phyloP scores from a whole-genome alignment of 768 basidiomycete species.

The Saitozyma podzolica region DNA sequence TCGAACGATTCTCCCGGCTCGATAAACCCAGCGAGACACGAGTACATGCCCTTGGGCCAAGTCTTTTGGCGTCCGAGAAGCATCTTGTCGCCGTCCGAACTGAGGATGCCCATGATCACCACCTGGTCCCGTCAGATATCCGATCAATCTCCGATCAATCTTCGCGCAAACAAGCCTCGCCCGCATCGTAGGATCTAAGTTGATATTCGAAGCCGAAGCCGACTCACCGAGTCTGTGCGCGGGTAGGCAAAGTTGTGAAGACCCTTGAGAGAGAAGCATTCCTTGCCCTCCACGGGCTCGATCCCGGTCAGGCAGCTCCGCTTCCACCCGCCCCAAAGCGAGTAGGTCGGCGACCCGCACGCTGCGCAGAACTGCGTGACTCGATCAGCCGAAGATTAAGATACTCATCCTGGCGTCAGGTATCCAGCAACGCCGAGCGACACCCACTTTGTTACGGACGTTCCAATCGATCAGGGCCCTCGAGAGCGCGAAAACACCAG shows the following conservation, averaged over 20 bases:
- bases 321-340: constrained; percentile 97
- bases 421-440: not conserved
- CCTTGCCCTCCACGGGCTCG: constrained; percentile 28
- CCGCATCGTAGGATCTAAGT: not conserved
- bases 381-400: not conserved
- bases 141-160: not conserved
- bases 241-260: constrained; percentile 72
- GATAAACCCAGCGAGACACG: constrained; percentile 87
- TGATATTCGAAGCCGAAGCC: not conserved
- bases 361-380: constrained; percentile 74
- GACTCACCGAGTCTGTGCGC: constrained; percentile 48
- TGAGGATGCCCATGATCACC: constrained; percentile 84
- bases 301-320: constrained; percentile 66
- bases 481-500: constrained; percentile 73
- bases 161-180: not conserved
- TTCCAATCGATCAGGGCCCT: constrained; percentile 93
- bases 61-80: constrained; percentile 74
- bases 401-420: not conserved
- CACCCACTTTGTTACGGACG: constrained; percentile 71
- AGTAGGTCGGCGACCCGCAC: constrained; percentile 77
- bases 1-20: constrained; percentile 94
- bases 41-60: constrained; percentile 61
- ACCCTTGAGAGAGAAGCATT: constrained; percentile 63
- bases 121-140: constrained; percentile 57
- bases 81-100: constrained; percentile 75